Base-by-base conservation (phyloP, 495 filamentous ascomycete species). In the Cercophora sp. region DNA sequence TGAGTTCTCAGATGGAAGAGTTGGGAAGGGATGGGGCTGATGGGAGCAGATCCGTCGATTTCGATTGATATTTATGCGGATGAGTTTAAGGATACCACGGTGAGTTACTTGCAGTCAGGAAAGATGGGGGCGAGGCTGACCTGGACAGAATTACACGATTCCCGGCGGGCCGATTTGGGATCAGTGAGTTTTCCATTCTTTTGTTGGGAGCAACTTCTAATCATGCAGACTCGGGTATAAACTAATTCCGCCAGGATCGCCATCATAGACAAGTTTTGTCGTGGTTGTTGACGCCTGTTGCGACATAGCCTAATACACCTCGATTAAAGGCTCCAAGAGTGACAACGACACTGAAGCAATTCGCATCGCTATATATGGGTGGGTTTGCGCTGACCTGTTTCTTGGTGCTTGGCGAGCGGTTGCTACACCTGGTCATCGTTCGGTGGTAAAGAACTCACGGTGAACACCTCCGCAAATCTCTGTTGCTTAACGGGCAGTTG, bases 21-120 rank as follows among this genome's bases (percentile, higher is more conserved):
- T 13, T 20, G 10, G 9, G 22, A 19, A 75, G 31, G 43, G 24
- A 27, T 59, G 51, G 56, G 3, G 34, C 56, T 70, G 45, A 71
- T 35, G 23, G 9, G 13, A 15, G 23, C 48, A 70, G 77, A 81
- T 41, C 72, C 75, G 15, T 75, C 70, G 8, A 71, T 82, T n/a
- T 71, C 61, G 18, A 77, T 81, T 42, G 60, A 78, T 48, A 72
- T 80, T 6, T 81, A 79, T 50, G 60, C 67, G 2, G 55, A 68
- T 6, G 63, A 58, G 20, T 60, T 61, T 25, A 60, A 64, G 40
- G 60, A 62, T 8, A 56, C 40, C 15, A 70, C 65, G 26, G 72
- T 77, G 55, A 56, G 66, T 54, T 1, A 24, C 5, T n/a, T 0
- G 31, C 4, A 10, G 23, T 5, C 11, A 36, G 15, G 3, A 10